Evolutionary conservation across 1,284 basidiomycete species (phyloP), one percentile per base, ranked within the genome.

Genomic region (Fomitopsis betulina): DNA sequence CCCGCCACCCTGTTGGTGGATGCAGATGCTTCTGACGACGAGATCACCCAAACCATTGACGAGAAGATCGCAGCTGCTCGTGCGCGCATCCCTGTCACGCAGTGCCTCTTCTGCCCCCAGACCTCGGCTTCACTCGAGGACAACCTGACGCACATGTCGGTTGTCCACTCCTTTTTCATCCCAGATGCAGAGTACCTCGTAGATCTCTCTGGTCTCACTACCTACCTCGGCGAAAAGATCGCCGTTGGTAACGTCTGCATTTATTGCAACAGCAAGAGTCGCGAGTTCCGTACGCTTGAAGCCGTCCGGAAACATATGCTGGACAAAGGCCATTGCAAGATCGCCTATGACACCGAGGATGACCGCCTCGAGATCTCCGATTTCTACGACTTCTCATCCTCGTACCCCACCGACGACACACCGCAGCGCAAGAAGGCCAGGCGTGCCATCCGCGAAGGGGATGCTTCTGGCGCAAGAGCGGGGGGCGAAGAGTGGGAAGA

Each of bases 271-370:
- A 86, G 82, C 32, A 85, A 79, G 63, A 87, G 89, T 23, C 82
- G 83, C 60, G 92, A 93, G 67, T 93, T 94, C 73, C 80, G 85
- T 54, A 87, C 84, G 21, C 68, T 95, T 50, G 87, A 94, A 2
- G 94, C 94, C 0, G 94, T 94, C 2, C 79, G 94, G 63, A 93
- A 91, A 68, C 95, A 98, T 70, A 98, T 98, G 96, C 64, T 86
- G 54, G 94, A 96, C 77, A 98, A 97, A 75, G 83, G 83, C 43
- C 97, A 99, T 68, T 98, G 96, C 83, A 98, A 98, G 75, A 85
- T 99, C 60, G 91, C 93, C 0, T 99, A 98, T 72, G 91, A 94
- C 56, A 77, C 81, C 1, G 87, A 92, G 65, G 73, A 80, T 45
- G 94, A 98, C 67, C 82, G 87, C 51, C 82, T 96, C 50, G 95